Percentiles rank a stretch among this genome's conserved stretches.
These are phyloP conservation scores for Zizania palustris DNA, from an alignment of 202 grass and related monocot genomes.

Conservation along the genomic window DNA sequence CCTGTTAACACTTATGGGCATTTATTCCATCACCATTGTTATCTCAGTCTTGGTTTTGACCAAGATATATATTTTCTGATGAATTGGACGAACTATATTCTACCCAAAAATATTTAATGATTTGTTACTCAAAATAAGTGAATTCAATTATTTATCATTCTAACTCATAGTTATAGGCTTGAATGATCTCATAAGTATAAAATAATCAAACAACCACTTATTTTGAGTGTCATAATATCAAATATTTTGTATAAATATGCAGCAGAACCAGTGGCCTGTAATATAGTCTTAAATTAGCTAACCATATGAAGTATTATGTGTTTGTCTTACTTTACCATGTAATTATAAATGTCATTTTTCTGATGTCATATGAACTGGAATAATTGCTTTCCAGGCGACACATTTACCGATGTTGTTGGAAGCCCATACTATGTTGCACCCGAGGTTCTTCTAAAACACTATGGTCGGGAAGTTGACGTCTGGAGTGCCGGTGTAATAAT, in stretches of 20 bases:
- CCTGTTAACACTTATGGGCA: background rate
- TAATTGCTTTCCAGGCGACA: conserved; percentile 60
- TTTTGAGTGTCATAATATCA: background rate
- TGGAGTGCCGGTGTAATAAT: conserved; percentile 99
- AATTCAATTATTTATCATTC: too few species aligned
- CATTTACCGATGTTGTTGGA: conserved; percentile 88
- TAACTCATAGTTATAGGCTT: too few species aligned
- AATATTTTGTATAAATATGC: background rate
- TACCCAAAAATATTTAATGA: background rate
- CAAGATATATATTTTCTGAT: background rate
- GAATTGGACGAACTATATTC: background rate
- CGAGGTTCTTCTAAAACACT: conserved; percentile 85
- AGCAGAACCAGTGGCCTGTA: background rate
- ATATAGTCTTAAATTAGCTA: conserved; percentile 9
- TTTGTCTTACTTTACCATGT: background rate
- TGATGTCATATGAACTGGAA: conserved; percentile 9
- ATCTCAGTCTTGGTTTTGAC: background rate
- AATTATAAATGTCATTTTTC: background rate
- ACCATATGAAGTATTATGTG: background rate
- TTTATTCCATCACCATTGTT: background rate
- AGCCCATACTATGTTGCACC: conserved; percentile 97
- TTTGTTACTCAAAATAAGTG: too few species aligned
- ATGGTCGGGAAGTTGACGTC: conserved; percentile 88
- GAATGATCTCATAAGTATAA: too few species aligned
- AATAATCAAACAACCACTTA: too few species aligned